Conservation (phyloP, 1,284 basidiomycete genomes). For the Ceratobasidium sp. region DNA sequence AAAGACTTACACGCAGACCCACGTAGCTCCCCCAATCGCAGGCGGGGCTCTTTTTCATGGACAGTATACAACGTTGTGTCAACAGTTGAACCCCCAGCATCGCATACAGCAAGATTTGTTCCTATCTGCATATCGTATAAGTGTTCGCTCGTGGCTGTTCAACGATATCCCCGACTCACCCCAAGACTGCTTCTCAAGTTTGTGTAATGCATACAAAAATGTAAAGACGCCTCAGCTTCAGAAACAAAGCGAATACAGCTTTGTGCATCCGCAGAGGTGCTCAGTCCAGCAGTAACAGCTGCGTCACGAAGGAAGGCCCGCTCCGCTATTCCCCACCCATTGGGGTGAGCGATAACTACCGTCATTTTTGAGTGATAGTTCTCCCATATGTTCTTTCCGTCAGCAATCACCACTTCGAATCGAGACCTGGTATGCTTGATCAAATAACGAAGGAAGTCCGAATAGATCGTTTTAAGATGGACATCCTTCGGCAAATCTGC, state of each 20-base stretch:
- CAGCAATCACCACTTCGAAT: constrained; percentile 26
- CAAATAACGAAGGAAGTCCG: no score
- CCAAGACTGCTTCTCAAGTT: constrained; percentile 1
- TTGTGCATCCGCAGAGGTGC: constrained; percentile 4
- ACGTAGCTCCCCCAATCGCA: constrained; percentile 30
- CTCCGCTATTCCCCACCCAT: constrained; percentile 35
- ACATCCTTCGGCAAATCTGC: constrained; percentile 5
- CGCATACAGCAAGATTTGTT: constrained; percentile 33
- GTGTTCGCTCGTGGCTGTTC: neutral
- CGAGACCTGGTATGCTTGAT: no score
- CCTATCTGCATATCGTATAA: constrained; percentile 5
- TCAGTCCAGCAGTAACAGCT: constrained; percentile 22
- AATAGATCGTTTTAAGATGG: no score
- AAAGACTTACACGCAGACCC: constrained; percentile 28
- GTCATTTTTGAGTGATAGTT: neutral
- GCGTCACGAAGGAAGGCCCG: constrained; percentile 36
- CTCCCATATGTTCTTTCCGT: constrained; percentile 27
- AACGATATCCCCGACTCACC: neutral
- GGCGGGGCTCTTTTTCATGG: neutral
- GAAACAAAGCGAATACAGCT: neutral
- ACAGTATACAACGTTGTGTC: no score
- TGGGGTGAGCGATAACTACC: constrained; percentile 36
- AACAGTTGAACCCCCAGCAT: constrained; percentile 42
- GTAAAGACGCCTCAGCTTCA: constrained; percentile 41
- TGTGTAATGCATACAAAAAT: constrained; percentile 37